Conservation (phyloP, 2,329 filamentous ascomycete genomes). For the Neofusicoccum sp. region DNA sequence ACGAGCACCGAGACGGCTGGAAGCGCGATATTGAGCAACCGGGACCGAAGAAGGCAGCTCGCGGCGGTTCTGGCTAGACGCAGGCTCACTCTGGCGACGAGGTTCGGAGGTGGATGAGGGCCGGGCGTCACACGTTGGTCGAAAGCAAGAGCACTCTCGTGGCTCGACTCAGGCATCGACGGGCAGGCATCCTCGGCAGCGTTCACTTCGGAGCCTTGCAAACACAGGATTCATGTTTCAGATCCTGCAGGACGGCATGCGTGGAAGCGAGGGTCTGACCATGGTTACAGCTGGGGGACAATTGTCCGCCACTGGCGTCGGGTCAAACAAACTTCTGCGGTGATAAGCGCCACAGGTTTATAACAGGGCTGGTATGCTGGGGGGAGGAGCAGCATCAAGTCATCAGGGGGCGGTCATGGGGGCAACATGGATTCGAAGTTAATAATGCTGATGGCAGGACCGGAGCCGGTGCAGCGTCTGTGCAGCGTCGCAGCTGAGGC, state of each 20-base stretch:
- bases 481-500: not conserved
- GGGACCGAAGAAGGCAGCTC: slow-evolving; percentile 8
- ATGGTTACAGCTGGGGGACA: not conserved
- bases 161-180: not conserved
- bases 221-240: not conserved
- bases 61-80: slow-evolving; percentile 11
- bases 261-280: slow-evolving; percentile 6
- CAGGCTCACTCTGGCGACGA: slow-evolving; percentile 4
- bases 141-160: slow-evolving; percentile 1
- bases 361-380: slow-evolving; percentile 4
- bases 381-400: not conserved
- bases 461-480: not conserved
- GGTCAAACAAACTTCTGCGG: not conserved
- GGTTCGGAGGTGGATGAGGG: slow-evolving; percentile 16
- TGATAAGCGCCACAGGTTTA: slow-evolving; percentile 4
- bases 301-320: not conserved
- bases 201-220: not conserved
- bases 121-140: not conserved
- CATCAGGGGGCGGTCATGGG: not conserved
- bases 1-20: not conserved
- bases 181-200: not conserved
- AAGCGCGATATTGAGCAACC: not conserved
- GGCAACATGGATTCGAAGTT: not conserved
- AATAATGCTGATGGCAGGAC: not conserved
- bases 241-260: not conserved